A percentile compares a stretch with the other conserved stretches of the same genome.
Conservation (phyloP, 2,329 filamentous ascomycete genomes). For the Alternaria sp. region DNA sequence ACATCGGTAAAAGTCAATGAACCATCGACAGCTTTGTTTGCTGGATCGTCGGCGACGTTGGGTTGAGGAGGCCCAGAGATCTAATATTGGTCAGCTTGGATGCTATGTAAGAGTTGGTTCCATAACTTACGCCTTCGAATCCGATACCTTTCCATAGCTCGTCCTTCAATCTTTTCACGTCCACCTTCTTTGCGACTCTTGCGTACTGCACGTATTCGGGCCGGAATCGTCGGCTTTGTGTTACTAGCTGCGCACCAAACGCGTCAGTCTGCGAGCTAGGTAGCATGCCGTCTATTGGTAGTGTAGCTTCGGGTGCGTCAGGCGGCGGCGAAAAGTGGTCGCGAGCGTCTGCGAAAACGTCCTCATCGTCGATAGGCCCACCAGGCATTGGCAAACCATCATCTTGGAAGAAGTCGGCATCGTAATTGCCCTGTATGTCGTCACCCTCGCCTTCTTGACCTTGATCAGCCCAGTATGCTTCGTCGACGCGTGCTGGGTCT, state of each 20-base stretch:
- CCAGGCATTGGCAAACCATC: conserved; percentile 76
- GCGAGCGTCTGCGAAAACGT: conserved; percentile 79
- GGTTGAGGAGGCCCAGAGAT: conserved; percentile 29
- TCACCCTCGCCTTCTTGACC: conserved; percentile 60
- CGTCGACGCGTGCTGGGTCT: conserved; percentile 79
- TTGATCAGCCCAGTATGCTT: conserved; percentile 88
- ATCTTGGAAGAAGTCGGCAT: conserved; percentile 97
- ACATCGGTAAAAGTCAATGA: conserved; percentile 86
- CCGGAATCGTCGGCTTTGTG: conserved; percentile 66
- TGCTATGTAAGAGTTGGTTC: no score
- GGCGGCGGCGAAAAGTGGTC: conserved; percentile 79
- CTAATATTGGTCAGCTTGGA: conserved; percentile 25
- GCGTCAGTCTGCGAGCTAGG: conserved; percentile 64
- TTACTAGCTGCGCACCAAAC: conserved; percentile 70
- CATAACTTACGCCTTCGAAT: conserved; percentile 52
- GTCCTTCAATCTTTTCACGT: conserved; percentile 70
- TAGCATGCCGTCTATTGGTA: conserved; percentile 56
- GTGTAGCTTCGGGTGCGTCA: conserved; percentile 49
- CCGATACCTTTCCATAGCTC: conserved; percentile 72
- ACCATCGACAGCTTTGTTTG: conserved; percentile 57
- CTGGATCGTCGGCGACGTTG: conserved; percentile 36
- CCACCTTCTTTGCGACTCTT: conserved; percentile 72
- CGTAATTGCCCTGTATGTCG: conserved; percentile 79
- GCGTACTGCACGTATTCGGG: conserved; percentile 74
- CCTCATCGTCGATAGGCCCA: conserved; percentile 70